Evolutionary conservation across 371 early-diverging fungal species (phyloP).

Genomic region (Choanephora cucurbitarum): DNA sequence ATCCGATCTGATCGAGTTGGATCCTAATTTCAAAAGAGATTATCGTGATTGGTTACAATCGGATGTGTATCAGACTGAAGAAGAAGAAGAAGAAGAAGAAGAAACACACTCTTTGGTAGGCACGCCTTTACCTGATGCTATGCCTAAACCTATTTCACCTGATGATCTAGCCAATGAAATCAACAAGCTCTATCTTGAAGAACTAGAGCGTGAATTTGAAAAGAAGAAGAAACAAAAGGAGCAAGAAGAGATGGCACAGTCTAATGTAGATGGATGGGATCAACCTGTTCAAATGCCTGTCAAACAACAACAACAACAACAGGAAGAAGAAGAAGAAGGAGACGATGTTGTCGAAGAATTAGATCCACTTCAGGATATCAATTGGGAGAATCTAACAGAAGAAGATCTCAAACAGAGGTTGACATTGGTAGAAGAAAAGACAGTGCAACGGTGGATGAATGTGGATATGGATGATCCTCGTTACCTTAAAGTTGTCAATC

Average conservation of each 20-base stretch:
- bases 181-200: slow-evolving; percentile 32
- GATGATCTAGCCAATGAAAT: slow-evolving; percentile 23
- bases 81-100: slow-evolving; percentile 16
- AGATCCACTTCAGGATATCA: slow-evolving; percentile 38
- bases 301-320: background rate
- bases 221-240: slow-evolving; percentile 7
- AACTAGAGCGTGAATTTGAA: slow-evolving; percentile 30
- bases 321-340: slow-evolving; percentile 29
- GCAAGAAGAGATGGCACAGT: background rate
- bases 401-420: slow-evolving; percentile 42
- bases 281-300: slow-evolving; percentile 10
- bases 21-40: slow-evolving; percentile 51
- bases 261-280: slow-evolving; percentile 34
- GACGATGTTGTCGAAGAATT: slow-evolving; percentile 18
- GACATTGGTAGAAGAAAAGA: slow-evolving; percentile 35
- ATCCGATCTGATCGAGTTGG: slow-evolving; percentile 41
- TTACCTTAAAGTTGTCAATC: slow-evolving; percentile 40
- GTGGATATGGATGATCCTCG: slow-evolving; percentile 39
- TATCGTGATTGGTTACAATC: slow-evolving; percentile 72
- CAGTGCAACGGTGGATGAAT: slow-evolving; percentile 37
- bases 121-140: slow-evolving; percentile 21
- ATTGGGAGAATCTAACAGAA: slow-evolving; percentile 41
- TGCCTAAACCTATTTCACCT: slow-evolving; percentile 19
- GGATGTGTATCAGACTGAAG: slow-evolving; percentile 47
- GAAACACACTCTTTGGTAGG: slow-evolving; percentile 4